These are phyloP conservation scores for Mycena indigotica DNA, from an alignment of 768 basidiomycete genomes.

Conservation along the genomic window DNA sequence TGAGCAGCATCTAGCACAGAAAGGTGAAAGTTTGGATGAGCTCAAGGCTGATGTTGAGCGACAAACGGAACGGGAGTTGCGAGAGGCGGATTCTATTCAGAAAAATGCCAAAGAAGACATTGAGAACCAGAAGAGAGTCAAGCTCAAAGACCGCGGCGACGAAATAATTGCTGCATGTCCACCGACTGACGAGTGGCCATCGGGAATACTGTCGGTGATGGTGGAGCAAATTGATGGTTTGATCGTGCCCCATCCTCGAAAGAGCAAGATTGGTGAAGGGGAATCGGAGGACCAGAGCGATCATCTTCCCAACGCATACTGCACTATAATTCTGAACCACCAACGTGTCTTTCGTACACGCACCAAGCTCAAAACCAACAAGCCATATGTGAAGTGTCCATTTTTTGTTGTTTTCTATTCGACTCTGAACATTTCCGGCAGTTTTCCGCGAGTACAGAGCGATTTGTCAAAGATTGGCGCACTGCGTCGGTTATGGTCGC, in stretches of 20 bases:
- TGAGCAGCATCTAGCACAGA: slow-evolving; percentile 37
- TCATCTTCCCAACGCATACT: slow-evolving; percentile 69
- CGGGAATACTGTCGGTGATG: slow-evolving; percentile 65
- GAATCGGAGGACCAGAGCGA: slow-evolving; percentile 55
- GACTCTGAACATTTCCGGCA: slow-evolving; percentile 17
- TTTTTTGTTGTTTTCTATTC: slow-evolving; percentile 2
- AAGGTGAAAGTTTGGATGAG: slow-evolving; percentile 36
- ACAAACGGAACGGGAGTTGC: slow-evolving; percentile 53
- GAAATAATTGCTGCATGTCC: slow-evolving; percentile 47
- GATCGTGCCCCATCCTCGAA: slow-evolving; percentile 55
- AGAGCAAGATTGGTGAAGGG: slow-evolving; percentile 56
- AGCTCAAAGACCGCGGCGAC: slow-evolving; percentile 38
- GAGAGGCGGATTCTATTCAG: slow-evolving; percentile 34
- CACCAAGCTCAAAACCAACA: slow-evolving; percentile 47
- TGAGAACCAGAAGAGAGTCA: slow-evolving; percentile 41
- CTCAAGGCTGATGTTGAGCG: slow-evolving; percentile 41
- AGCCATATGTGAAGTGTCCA: slow-evolving; percentile 50
- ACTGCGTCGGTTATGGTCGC: slow-evolving; percentile 63
- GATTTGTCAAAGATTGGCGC: slow-evolving; percentile 66
- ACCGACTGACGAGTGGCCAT: slow-evolving; percentile 63
- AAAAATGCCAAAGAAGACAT: slow-evolving; percentile 30
- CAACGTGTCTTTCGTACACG: slow-evolving; percentile 47
- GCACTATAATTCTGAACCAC: slow-evolving; percentile 48
- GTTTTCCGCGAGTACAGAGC: slow-evolving; percentile 69
- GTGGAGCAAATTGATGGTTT: slow-evolving; percentile 69